Conservation (phyloP, 2,329 filamentous ascomycete species). For the Blastomyces emzantsi region DNA sequence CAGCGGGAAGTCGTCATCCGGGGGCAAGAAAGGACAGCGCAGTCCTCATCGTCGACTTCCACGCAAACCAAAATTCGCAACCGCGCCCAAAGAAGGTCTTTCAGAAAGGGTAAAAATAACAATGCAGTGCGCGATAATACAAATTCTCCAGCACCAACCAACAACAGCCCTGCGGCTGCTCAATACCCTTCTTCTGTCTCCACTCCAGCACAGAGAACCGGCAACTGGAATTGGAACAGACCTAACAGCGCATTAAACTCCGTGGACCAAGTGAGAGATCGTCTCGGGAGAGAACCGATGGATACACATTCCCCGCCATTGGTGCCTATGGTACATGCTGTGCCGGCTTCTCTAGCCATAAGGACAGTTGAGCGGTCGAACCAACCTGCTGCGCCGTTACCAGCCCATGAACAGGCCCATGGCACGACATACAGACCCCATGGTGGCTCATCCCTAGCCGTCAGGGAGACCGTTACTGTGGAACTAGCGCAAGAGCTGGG, state of each 20-base stretch:
- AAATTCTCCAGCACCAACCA: background rate
- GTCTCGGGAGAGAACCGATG: background rate
- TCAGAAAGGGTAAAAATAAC: background rate
- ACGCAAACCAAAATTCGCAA: background rate
- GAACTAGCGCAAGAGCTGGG: background rate
- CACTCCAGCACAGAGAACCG: background rate
- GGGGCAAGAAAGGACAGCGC: background rate
- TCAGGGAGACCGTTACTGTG: background rate
- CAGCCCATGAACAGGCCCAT: background rate
- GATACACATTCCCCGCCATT: background rate
- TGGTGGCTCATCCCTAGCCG: background rate
- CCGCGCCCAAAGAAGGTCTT: background rate
- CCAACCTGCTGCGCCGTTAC: background rate
- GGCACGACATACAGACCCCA: background rate
- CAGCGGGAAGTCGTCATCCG: background rate
- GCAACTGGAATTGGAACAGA: background rate
- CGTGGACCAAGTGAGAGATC: background rate
- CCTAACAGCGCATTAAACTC: background rate
- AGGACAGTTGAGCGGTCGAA: background rate
- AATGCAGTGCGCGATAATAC: background rate
- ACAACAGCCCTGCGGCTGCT: background rate
- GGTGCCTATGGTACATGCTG: background rate
- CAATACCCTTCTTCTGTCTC: background rate
- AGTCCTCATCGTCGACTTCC: background rate
- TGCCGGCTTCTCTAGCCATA: background rate